phyloP scores from a whole-genome alignment of 352 stramenopile species.

The Phytopythium sindhum region DNA sequence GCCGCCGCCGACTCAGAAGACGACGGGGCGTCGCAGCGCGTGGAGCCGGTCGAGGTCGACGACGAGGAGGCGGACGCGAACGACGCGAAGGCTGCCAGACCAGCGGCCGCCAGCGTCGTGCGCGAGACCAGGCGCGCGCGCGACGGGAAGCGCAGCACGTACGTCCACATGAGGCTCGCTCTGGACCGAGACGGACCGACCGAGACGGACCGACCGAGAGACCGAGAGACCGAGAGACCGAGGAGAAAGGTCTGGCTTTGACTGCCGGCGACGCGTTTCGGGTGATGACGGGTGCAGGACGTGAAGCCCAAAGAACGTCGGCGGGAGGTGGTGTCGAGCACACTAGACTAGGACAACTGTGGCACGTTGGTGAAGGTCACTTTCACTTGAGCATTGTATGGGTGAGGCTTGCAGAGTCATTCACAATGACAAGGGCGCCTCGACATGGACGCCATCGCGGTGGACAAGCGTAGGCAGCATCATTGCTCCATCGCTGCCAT shows the following conservation, averaged over 20 bases:
- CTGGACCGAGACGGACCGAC: too few species aligned
- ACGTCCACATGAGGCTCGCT: conserved; percentile 28
- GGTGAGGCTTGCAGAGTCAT: too few species aligned
- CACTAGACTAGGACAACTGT: not conserved
- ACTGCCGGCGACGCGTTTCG: not conserved
- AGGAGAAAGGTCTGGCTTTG: not conserved
- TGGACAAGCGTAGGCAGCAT: too few species aligned
- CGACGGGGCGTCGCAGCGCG: conserved; percentile 17
- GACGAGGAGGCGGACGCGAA: conserved; percentile 17
- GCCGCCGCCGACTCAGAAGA: conserved; percentile 3
- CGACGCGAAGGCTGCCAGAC: conserved; percentile 37
- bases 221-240: not conserved
- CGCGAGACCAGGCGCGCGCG: conserved; percentile 32
- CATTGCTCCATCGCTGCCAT: too few species aligned
- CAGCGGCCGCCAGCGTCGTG: conserved; percentile 29
- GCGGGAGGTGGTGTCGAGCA: not conserved
- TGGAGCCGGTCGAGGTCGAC: conserved; percentile 12
- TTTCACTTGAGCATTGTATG: not conserved
- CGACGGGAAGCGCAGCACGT: conserved; percentile 48
- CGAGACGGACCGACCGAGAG: too few species aligned
- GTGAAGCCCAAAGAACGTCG: not conserved
- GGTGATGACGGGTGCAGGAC: conserved; percentile 6
- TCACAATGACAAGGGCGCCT: too few species aligned
- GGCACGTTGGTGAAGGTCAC: not conserved
- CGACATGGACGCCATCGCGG: too few species aligned